Percentiles rank a stretch among this genome's conserved stretches.
Evolutionary conservation across 345 rosid species (phyloP).

Genomic region (Chamaenerion angustifolium): DNA sequence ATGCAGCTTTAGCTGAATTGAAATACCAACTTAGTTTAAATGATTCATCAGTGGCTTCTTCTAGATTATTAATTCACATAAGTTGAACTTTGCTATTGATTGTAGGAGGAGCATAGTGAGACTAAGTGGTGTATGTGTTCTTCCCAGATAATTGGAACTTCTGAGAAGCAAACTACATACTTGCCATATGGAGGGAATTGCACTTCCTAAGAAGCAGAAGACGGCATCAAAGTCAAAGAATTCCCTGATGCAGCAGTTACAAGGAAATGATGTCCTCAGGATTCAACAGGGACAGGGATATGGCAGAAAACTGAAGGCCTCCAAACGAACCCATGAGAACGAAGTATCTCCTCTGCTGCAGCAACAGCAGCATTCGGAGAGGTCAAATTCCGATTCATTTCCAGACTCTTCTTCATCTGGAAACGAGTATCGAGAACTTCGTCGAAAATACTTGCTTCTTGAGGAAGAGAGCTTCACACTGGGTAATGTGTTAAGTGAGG

Average conservation of each 20-base stretch:
- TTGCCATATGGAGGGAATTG: constrained; percentile 28
- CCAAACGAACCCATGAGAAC: constrained; percentile 28
- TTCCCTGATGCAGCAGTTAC: constrained; percentile 23
- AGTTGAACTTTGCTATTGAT: too few relatives aligned
- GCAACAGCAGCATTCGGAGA: constrained; percentile 39
- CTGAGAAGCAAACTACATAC: too few relatives aligned
- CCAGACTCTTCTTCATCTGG: constrained; percentile 44
- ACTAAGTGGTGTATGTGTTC: not conserved
- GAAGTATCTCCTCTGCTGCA: constrained; percentile 31
- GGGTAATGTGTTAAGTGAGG: constrained; percentile 49
- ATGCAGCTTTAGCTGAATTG: too few relatives aligned
- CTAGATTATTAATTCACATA: too few relatives aligned
- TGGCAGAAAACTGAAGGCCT: constrained; percentile 24
- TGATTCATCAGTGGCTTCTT: too few relatives aligned
- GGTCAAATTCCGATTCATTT: constrained; percentile 56
- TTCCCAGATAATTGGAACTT: constrained; percentile 9
- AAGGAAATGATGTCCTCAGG: constrained; percentile 16
- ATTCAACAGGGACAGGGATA: constrained; percentile 17
- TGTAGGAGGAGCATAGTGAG: too few relatives aligned
- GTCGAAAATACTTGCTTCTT: constrained; percentile 54
- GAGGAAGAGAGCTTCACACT: constrained; percentile 64
- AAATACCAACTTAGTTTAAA: too few relatives aligned
- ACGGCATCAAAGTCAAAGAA: constrained; percentile 23
- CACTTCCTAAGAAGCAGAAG: constrained; percentile 23
- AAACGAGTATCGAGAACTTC: constrained; percentile 50